These are phyloP conservation scores for Phytopythium delawarense DNA, from an alignment of 352 stramenopile genomes.

Conservation along the genomic window DNA sequence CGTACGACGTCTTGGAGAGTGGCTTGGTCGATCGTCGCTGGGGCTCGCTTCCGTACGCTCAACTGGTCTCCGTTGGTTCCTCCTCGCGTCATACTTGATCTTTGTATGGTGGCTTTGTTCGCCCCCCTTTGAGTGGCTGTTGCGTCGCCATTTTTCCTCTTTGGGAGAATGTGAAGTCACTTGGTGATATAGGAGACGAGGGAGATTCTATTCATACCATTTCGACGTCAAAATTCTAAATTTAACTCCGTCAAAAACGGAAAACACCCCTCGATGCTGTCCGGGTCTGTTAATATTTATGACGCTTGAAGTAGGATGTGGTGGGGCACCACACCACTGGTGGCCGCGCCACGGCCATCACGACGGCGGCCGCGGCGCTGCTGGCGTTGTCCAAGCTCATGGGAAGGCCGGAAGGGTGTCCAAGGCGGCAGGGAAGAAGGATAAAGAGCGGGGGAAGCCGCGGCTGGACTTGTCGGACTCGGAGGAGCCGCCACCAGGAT, in stretches of 20 bases:
- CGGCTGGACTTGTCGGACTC: constrained; percentile 28
- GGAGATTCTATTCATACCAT: neutral
- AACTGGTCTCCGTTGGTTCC: neutral
- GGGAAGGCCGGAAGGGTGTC: constrained; percentile 18
- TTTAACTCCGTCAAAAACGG: neutral
- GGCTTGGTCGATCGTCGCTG: neutral
- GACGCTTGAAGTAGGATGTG: too few species aligned
- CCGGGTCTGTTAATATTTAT: neutral
- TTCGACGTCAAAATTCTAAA: neutral
- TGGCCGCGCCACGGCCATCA: constrained; percentile 36
- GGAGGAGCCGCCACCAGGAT: constrained; percentile 56
- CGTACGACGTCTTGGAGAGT: neutral
- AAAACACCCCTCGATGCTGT: neutral
- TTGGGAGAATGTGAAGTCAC: neutral
- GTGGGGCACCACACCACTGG: too few species aligned
- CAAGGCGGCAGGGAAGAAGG: constrained; percentile 21
- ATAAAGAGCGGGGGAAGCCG: constrained; percentile 19
- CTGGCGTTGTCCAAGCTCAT: constrained; percentile 43
- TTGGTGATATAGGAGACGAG: neutral
- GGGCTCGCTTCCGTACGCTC: neutral
- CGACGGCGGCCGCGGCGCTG: constrained; percentile 41
- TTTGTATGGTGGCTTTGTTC: neutral
- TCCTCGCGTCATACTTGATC: neutral
- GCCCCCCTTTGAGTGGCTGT: neutral
- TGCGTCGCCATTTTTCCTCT: neutral